Base-by-base conservation (phyloP, 768 basidiomycete species). In the Tricholoma furcatifolium region DNA sequence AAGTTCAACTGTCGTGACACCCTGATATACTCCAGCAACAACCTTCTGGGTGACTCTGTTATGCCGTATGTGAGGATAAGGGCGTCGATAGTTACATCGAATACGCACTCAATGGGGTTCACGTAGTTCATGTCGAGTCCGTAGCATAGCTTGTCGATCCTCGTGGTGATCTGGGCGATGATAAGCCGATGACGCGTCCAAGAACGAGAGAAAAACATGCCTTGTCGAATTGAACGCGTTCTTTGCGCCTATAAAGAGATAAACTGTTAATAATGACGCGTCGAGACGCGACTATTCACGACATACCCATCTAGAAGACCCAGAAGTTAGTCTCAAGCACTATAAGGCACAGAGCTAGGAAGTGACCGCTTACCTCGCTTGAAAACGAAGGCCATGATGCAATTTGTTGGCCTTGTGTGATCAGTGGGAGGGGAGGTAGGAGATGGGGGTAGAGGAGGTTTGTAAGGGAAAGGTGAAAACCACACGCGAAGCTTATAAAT, bases 1-100 rank as follows among this genome's bases (percentile, higher is more conserved):
- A 51, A 98, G 87, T 70, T 99, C 97, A 54, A 91, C 89, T 4
- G 97, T 99, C 1, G 96, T 99, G 21, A 98, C 94, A 18, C 94
- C 95, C 60, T 89, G 86, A 66, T 97, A 97, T 17, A 97, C 92
- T 58, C 94, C 95, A 21, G 84, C 81, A 39, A 95, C 89, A 53
- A 97, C 95, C 68, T 95, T 96, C 73, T 94, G 91, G 6, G 92
- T 83, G 20, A 94, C 84, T 63, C 92, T 95, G 8, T 2, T n/a
- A 56, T 7, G 18, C 50, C 53, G 24, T 34, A 51, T 11, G 34
- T 54, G 2, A 51, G 23, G 4, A 43, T 4, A 4, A n/a, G 55
- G 6, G n/a, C 4, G 20, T 15, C 6, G 15, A 27, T 31, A 20
- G 6, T 12, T 43, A 34, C 10, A 15, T 5, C 14, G 31, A 20